Evolutionary conservation across 2,329 filamentous ascomycete genomes (phyloP), one percentile per base, ranked within the genome.

Genomic region (Colletotrichum trifolii): DNA sequence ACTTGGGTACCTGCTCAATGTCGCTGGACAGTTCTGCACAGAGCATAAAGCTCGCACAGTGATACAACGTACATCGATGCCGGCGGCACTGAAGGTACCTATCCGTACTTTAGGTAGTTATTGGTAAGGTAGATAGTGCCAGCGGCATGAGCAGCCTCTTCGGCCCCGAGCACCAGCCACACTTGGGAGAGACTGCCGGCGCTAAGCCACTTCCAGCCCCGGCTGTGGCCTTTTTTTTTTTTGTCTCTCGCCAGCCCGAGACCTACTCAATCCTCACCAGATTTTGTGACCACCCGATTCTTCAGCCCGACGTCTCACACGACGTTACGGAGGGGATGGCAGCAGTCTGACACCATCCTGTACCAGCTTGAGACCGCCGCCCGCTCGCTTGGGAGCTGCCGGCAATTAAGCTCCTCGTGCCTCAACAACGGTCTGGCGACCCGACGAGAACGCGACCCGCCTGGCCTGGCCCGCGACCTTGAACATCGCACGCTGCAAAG

Each of bases 221-320:
- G 56, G 52, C 40, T 54, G 25, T 57, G 43, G 53, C 34, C 48
- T 66, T 60, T 56, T 57, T 60, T 56, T 57, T 25, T 66, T 60
- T 56, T 57, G 63, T 66, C 63, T 67, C 54, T 67, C 48, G 52
- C 63, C 46, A 62, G 39, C 58, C 64, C 56, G 57, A 66, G 56
- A 61, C 57, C 43, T 63, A 35, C 40, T 64, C 62, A 48, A 55
- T 67, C 48, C 49, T 67, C 63, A 62, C 46, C 66, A 67, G 66
- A 67, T 58, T 63, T 66, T 66, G 50, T 58, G 58, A 62, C 58
- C 53, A 57, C 66, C 43, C 52, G 53, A 65, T 58, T 66, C 62
- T 62, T 63, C 66, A 67, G 66, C 57, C 57, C 55, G 66, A 61
- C 58, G 66, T 67, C 62, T 58, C 66, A 58, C 66, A 62, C 42